phyloP scores from a whole-genome alignment of 805 yeast species.

The Myxozyma lipomycoides region DNA sequence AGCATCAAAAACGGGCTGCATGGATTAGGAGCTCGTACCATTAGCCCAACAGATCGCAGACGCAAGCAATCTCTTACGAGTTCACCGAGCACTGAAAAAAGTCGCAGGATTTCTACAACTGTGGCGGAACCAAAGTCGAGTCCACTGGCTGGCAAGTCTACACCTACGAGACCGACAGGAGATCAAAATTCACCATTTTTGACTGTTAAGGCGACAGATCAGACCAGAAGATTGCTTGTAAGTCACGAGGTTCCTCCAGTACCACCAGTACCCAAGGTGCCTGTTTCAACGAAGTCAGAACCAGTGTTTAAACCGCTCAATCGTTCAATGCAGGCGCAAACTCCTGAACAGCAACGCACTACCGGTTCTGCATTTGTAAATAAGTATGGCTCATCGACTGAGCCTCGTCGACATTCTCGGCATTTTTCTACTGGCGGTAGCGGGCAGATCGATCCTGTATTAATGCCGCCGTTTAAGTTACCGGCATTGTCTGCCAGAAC shows the following conservation, averaged over 20 bases:
- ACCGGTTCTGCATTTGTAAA: conserved; percentile 1
- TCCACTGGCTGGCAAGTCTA: too few relatives aligned
- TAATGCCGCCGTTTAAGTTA: conserved; percentile 15
- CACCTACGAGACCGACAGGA: too few relatives aligned
- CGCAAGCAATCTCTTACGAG: background rate
- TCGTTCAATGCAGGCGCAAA: background rate
- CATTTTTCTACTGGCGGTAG: conserved; percentile 1
- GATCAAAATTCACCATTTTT: too few relatives aligned
- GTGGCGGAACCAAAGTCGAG: too few relatives aligned
- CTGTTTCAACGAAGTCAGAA: too few relatives aligned
- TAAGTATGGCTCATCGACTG: conserved; percentile 13
- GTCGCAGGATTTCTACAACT: too few relatives aligned
- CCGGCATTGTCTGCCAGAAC: conserved; percentile 11
- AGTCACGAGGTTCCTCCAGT: conserved; percentile 23
- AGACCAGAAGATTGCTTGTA: too few relatives aligned
- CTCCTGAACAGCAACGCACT: background rate
- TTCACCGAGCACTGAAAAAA: too few relatives aligned
- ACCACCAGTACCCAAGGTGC: conserved; percentile 19
- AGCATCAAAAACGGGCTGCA: background rate
- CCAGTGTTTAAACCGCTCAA: too few relatives aligned
- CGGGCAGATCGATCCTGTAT: background rate
- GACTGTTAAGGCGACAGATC: too few relatives aligned
- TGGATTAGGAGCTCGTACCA: conserved; percentile 17
- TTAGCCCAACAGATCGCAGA: conserved; percentile 15
- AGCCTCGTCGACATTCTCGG: conserved; percentile 12